Evolutionary conservation across 495 filamentous ascomycete species (phyloP).

Genomic region (Neurospora sp.): DNA sequence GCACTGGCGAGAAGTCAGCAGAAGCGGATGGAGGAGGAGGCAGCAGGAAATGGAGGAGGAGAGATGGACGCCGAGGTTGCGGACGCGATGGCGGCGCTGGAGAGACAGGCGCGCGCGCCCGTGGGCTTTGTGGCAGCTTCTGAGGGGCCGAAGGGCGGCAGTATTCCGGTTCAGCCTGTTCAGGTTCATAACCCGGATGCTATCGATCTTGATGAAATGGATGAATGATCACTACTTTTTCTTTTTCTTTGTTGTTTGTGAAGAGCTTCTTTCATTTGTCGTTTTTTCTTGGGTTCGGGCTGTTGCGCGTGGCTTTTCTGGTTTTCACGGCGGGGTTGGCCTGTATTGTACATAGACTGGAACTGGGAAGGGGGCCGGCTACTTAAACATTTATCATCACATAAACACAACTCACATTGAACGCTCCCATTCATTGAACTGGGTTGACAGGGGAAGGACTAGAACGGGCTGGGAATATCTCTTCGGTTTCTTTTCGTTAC

Average conservation of each 20-base stretch:
- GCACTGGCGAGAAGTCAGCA: slow-evolving; percentile 75
- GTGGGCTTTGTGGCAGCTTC: slow-evolving; percentile 85
- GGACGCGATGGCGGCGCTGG: slow-evolving; percentile 87
- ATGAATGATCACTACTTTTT: slow-evolving; percentile 25
- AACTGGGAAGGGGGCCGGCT: not conserved
- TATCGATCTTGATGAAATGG: slow-evolving; percentile 68
- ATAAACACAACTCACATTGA: not conserved
- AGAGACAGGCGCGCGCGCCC: slow-evolving; percentile 80
- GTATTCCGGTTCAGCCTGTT: slow-evolving; percentile 35
- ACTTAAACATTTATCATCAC: not conserved
- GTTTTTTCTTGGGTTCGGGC: not conserved
- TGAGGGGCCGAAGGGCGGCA: slow-evolving; percentile 62
- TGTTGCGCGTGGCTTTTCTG: not conserved
- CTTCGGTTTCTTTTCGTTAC: not conserved
- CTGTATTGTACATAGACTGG: not conserved
- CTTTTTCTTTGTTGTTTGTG: not conserved
- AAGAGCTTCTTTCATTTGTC: not conserved
- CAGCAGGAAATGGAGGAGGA: not conserved
- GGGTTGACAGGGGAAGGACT: not conserved
- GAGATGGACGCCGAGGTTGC: slow-evolving; percentile 44
- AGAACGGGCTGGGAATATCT: too few species aligned
- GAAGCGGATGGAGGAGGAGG: slow-evolving; percentile 33
- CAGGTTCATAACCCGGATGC: slow-evolving; percentile 75
- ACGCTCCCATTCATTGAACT: not conserved
- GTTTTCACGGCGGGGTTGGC: not conserved